phyloP scores from a whole-genome alignment of 2,329 filamentous ascomycete species.

The Lithohypha guttulata region DNA sequence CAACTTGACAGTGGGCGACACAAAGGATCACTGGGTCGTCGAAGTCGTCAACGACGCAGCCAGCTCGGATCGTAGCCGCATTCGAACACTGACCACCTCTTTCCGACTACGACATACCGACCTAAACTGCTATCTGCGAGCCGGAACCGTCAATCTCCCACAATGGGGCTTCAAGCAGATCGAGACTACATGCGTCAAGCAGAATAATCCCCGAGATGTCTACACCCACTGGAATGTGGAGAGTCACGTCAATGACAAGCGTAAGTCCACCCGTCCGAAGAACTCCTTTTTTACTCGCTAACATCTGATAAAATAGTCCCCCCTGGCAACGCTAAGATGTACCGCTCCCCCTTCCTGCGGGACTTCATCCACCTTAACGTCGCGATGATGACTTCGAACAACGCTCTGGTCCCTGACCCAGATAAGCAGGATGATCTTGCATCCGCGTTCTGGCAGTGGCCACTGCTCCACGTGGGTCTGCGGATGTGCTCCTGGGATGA shows the following conservation, averaged over 20 bases:
- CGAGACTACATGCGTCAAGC: conserved; percentile 87
- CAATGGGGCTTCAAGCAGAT: conserved; percentile 99
- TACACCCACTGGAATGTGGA: conserved; percentile 99
- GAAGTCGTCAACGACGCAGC: conserved; percentile 86
- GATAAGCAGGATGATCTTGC: conserved; percentile 98
- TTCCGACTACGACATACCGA: conserved; percentile 77
- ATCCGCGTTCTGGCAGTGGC: conserved; percentile 98
- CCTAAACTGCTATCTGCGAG: conserved; percentile 85
- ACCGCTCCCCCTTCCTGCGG: conserved; percentile 93
- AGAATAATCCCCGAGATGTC: conserved; percentile 81
- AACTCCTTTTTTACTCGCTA: conserved; percentile 12
- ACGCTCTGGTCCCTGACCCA: conserved; percentile 90
- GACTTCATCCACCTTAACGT: conserved; percentile 98
- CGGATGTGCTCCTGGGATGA: conserved; percentile 99
- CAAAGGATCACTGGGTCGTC: conserved; percentile 94
- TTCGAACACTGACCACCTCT: conserved; percentile 84
- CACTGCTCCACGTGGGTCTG: conserved; percentile 83
- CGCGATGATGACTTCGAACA: conserved; percentile 99
- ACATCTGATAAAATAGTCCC: conserved; percentile 51
- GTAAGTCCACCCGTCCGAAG: conserved; percentile 45
- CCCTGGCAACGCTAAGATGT: conserved; percentile 75
- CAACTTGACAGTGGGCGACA: conserved; percentile 87
- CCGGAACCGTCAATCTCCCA: conserved; percentile 89
- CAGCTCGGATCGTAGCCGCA: conserved; percentile 69
- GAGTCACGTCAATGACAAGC: conserved; percentile 83